Evolutionary conservation across 2,329 filamentous ascomycete genomes (phyloP).

Genomic region (Fusarium equiseti): DNA sequence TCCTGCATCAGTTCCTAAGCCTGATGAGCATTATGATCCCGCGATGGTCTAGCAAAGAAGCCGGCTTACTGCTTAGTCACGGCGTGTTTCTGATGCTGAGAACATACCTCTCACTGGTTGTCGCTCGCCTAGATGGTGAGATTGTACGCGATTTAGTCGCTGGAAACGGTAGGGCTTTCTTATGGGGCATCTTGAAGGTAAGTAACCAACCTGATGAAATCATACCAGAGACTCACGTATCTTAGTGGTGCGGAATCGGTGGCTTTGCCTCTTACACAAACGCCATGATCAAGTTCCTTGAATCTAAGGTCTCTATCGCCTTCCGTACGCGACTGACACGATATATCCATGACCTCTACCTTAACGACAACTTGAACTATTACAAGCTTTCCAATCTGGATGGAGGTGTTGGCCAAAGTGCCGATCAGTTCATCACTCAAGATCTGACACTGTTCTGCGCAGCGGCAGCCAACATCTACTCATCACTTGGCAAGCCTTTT

Average conservation of each 20-base stretch:
- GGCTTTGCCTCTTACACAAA: constrained; percentile 97
- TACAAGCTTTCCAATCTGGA: constrained; percentile 96
- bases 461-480: constrained; percentile 91
- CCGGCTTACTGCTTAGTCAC: constrained; percentile 88
- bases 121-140: constrained; percentile 92
- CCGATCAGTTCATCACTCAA: constrained; percentile 97
- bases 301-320: constrained; percentile 97
- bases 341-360: constrained; percentile 97
- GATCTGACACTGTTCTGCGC: constrained; percentile 96
- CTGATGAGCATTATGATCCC: constrained; percentile 98
- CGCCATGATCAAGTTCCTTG: constrained; percentile 98
- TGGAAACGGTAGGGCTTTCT: constrained; percentile 88
- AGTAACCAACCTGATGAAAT: constrained; percentile 17
- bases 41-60: constrained; percentile 94
- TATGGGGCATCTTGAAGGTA: constrained; percentile 87
- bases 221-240: constrained; percentile 3
- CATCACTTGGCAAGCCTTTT: constrained; percentile 95
- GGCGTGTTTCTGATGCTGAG: constrained; percentile 89
- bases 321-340: constrained; percentile 94
- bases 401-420: constrained; percentile 89
- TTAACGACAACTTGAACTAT: constrained; percentile 95
- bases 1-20: constrained; percentile 95
- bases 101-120: constrained; percentile 93
- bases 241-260: constrained; percentile 89
- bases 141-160: constrained; percentile 97